phyloP scores from a whole-genome alignment of 305 asterid species.

The Solanum hybrid region DNA sequence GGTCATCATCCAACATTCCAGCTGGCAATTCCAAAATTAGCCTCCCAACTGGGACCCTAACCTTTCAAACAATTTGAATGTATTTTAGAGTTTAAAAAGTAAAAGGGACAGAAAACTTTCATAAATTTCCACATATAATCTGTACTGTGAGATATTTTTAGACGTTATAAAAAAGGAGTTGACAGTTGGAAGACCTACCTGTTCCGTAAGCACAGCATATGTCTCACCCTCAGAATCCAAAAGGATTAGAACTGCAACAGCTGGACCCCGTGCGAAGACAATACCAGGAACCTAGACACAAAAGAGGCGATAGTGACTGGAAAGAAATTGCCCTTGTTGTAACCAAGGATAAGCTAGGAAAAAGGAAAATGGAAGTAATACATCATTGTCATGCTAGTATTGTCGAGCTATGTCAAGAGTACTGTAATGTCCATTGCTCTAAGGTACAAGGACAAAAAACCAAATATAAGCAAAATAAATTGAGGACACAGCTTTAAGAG shows the following conservation, averaged over 20 bases:
- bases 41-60: slow-evolving; percentile 92
- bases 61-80: slow-evolving; percentile 38
- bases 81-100: slow-evolving; percentile 5
- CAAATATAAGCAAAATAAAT: neutral
- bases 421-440: neutral
- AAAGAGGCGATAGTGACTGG: neutral
- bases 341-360: neutral
- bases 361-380: neutral
- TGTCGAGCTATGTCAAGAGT: neutral
- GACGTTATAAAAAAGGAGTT: neutral
- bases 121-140: neutral
- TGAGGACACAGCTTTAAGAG: neutral
- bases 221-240: slow-evolving; percentile 78
- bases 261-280: slow-evolving; percentile 89
- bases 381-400: neutral
- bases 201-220: slow-evolving; percentile 86
- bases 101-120: neutral
- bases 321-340: neutral
- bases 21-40: slow-evolving; percentile 88
- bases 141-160: neutral
- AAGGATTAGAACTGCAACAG: slow-evolving; percentile 86
- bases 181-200: slow-evolving; percentile 30
- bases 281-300: slow-evolving; percentile 76
- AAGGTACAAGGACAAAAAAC: neutral
- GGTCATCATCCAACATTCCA: slow-evolving; percentile 89